Percentiles rank a stretch among this genome's conserved stretches.
Evolutionary conservation across 176 grass and related monocot genomes (phyloP).

Genomic region (Aegilops longissima): DNA sequence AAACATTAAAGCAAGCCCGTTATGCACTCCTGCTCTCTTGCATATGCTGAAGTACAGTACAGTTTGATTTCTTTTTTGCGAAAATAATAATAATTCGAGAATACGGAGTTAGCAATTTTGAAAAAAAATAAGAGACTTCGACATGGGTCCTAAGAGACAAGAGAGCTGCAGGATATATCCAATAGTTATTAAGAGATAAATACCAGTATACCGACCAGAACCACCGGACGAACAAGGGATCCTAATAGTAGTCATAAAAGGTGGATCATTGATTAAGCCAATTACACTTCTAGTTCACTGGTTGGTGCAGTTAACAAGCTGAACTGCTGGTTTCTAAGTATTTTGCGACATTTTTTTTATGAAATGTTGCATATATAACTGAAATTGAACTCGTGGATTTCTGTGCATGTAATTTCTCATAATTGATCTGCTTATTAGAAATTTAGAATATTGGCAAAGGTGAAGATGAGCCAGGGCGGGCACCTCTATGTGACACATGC

Average conservation of each 20-base stretch:
- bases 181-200: neutral
- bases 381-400: neutral
- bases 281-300: neutral
- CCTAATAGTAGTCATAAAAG: neutral
- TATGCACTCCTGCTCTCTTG: neutral
- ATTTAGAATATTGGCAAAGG: constrained; percentile 27
- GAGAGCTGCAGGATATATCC: neutral
- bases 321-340: neutral
- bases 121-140: neutral
- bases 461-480: constrained; percentile 63
- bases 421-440: constrained; percentile 7
- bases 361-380: neutral
- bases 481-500: constrained; percentile 70
- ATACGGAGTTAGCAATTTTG: neutral
- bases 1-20: neutral
- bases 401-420: neutral
- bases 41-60: neutral
- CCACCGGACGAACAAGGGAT: neutral
- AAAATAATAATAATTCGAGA: too few relatives aligned
- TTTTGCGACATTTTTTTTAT: neutral
- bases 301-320: too few relatives aligned
- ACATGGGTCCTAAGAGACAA: neutral
- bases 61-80: neutral
- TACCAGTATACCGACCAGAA: neutral
- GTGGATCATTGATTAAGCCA: neutral